Base-by-base conservation (phyloP, 371 early-diverging fungal genomes). In the Umbelopsis sp. region DNA sequence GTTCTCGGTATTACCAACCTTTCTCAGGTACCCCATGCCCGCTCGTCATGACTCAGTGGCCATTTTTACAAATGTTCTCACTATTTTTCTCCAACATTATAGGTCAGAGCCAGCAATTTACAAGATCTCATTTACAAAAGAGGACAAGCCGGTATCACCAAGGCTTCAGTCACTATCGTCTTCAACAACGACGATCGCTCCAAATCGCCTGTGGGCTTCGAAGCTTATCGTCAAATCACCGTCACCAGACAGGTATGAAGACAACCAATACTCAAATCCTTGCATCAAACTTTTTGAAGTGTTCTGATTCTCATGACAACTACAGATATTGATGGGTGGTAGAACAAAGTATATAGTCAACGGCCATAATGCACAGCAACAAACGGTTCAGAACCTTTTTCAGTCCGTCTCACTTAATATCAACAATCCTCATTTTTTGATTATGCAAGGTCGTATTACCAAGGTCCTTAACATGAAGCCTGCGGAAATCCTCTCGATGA, bases 401-500 rank as follows among this genome's bases (percentile, higher is more conserved):
- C 98, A 98, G 72, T 96, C 97, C 2, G 98, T 98, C 10, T 96
- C 96, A 77, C 92, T 99, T 24, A 98, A 97, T 80, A 93, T 98
- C 82, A 96, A 98, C 86, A 98, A 98, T 74, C 99, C 99, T 16
- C 97, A 98, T 74, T 99, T 98, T 74, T 77, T 99, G 70, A 99
- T 97, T 74, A 98, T 99, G 97, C 99, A 99, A 82, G 99, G 99
- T 45, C 88, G 92, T 65, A 98, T 99, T 74, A 99, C 99, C 24
- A 97, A 99, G 74, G 96, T 99, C 4, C 87, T 99, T 29, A 99
- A 97, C 76, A 99, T 99, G 99, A 98, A 97, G 75, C 97, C 99
- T 0, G 87, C 89, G 5, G 98, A 99, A 74, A 92, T 99, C 29
- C 79, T 97, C 38, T 91, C 93, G 37, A 96, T 99, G 97, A 95